These are phyloP conservation scores for Dunaliella sp. DNA, from an alignment of 139 green algal species.

Conservation along the genomic window DNA sequence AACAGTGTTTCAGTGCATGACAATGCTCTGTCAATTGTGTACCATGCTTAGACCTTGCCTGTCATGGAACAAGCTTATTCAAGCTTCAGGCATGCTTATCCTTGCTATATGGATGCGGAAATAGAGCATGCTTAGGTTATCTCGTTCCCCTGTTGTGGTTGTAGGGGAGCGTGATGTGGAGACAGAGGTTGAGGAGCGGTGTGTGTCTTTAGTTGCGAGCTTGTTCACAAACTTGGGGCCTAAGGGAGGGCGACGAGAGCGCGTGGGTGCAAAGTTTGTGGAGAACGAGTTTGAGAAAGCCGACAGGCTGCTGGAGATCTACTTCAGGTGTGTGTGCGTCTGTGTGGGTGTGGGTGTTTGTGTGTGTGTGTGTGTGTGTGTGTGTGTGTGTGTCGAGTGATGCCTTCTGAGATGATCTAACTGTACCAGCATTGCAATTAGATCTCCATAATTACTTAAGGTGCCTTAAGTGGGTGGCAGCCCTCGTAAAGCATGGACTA, in stretches of 20 bases:
- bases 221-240: slow-evolving; percentile 41
- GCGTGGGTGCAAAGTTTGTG: slow-evolving; percentile 93
- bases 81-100: too few relatives aligned
- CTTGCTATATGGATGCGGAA: too few relatives aligned
- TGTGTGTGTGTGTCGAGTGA: not conserved
- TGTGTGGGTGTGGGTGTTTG: not conserved
- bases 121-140: too few relatives aligned
- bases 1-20: too few relatives aligned
- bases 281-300: slow-evolving; percentile 96
- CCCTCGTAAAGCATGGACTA: too few relatives aligned
- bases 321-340: slow-evolving; percentile 49
- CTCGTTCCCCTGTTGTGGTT: too few relatives aligned
- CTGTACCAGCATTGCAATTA: too few relatives aligned
- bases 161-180: slow-evolving; percentile 53
- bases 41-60: too few relatives aligned
- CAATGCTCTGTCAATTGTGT: too few relatives aligned
- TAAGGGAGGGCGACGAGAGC: slow-evolving; percentile 47
- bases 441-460: too few relatives aligned
- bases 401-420: not conserved
- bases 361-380: not conserved
- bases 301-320: slow-evolving; percentile 93
- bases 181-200: slow-evolving; percentile 84
- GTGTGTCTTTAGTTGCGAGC: slow-evolving; percentile 78
- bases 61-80: too few relatives aligned
- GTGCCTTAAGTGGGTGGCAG: too few relatives aligned